Evolutionary conservation across 2,329 filamentous ascomycete genomes (phyloP), one percentile per base, ranked within the genome.

Genomic region (Aureobasidium melanogenum): DNA sequence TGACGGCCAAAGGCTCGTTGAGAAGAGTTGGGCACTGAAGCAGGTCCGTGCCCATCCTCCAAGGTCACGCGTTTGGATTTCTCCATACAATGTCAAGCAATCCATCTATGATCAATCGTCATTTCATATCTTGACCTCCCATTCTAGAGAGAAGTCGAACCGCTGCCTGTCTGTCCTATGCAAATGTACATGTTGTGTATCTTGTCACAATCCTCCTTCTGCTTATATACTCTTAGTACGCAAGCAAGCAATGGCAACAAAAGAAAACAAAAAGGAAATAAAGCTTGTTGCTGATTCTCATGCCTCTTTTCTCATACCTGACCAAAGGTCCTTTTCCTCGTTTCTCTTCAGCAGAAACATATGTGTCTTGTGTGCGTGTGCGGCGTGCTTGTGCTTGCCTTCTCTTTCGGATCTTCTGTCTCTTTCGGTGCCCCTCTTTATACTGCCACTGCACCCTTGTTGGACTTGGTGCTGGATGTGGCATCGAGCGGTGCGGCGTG

Each of bases 401-500:
- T 41, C 28, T 39, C 22, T 28, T 28, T 39, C 22, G 28, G 19
- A n/a, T 22, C 36, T 12, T 32, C 9, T 17, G 24, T 30, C n/a
- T 39, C 22, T 28, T 22, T 22, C 26, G 12, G 9, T 15, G 9
- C 8, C 36, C 36, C 6, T 10, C 22, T 28, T 32, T 50, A 59
- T 41, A 59, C 56, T 26, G 56, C 56, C 24, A 59, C 56, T 5
- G 56, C 56, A 22, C 44, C 56, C 17, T 48, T 50, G 56, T 59
- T 59, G 22, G 43, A 48, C 3, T 26, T 39, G 19, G 56, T 51
- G 14, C 56, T 60, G 34, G 57, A 51, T 19, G 61, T 39, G 10
- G 83, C 84, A 72, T 96, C 89, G 47, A 97, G 75, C 1, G 92
- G 90, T 26, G 89, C 93, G 5, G 90, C 87, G 72, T 97, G 94